Base-by-base conservation (phyloP, 2,329 filamentous ascomycete species). In the Xylariaceae sp. region DNA sequence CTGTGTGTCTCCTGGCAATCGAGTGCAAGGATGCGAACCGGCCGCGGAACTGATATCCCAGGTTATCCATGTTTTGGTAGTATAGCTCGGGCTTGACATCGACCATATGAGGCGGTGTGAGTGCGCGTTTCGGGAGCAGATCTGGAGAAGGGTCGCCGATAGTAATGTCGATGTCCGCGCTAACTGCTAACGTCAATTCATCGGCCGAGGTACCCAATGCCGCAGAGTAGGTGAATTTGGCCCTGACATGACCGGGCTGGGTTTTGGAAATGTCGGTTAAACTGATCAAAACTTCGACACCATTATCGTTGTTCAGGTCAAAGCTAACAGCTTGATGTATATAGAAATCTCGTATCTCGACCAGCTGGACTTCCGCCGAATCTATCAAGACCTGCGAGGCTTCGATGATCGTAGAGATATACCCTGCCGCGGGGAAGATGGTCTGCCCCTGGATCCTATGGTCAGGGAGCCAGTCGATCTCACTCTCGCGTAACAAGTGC, bases 391-490 rank as follows among this genome's bases (percentile, higher is more conserved):
- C 11, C 3, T n/a, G 23, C 4, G 60, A 35, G 10, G 59, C 55
- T 35, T 63, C 62, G 8, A 56, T n/a, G 5, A 53, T 59, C 11
- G 41, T 50, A 13, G 16, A 50, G 11, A 59, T 18, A 13, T 63
- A 64, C 1, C 53, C 62, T 5, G 60, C 46, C 3, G 59, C 59
- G 2, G 62, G 62, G 21, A 62, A 62, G 9, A 62, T 48, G 4
- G 44, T 36, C 21, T 58, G 50, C 10, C 46, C 40, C 27, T 62
- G 52, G 11, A 65, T 13, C 1, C n/a, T 16, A 29, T 65, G 62
- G 2, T 48, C 50, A 2, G 11, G 5, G 1, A 65, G 16, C 59
- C 63, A 65, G 2, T 15, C 23, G 13, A 61, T 27, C n/a, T 62
- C 56, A 1, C 8, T 37, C 1, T 41, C 20, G 1, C 39, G 26